Percentiles rank a stretch among this genome's conserved stretches.
These are phyloP conservation scores for Populus nigra DNA, from an alignment of 345 rosid species.

Conservation along the genomic window DNA sequence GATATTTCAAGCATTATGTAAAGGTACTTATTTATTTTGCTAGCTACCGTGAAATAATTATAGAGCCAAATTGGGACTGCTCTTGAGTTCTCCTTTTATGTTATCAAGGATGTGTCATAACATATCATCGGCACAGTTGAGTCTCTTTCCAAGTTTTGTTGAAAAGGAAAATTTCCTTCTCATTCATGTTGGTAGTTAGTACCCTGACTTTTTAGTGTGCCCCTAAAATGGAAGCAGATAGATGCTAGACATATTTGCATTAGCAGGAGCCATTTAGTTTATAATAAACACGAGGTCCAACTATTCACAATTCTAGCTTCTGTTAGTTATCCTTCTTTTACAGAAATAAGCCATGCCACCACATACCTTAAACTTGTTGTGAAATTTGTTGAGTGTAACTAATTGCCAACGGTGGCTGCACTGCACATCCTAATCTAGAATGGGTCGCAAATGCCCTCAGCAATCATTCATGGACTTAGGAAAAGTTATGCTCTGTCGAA, in stretches of 20 bases:
- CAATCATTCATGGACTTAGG: background rate
- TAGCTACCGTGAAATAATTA: background rate
- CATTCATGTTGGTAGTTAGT: background rate
- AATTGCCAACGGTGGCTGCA: background rate
- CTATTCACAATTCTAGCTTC: background rate
- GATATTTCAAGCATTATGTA: constrained; percentile 73
- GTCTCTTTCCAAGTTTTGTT: constrained; percentile 2
- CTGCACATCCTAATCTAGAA: background rate
- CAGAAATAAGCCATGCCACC: background rate
- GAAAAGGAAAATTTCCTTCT: background rate
- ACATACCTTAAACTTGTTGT: background rate
- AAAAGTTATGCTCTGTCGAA: background rate
- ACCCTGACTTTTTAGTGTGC: background rate
- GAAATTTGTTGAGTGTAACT: background rate
- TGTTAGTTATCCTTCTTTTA: background rate
- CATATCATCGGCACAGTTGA: background rate
- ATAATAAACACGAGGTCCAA: background rate
- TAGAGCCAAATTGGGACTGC: background rate
- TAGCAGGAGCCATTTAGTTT: background rate
- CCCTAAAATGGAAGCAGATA: background rate
- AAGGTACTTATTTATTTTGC: constrained; percentile 34
- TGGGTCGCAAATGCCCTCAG: background rate
- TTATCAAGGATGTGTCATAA: background rate
- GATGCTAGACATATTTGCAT: background rate
- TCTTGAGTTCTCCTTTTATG: background rate